Percentiles rank a stretch among this genome's conserved stretches.
These are phyloP conservation scores for Magnaporthiopsis poae DNA, from an alignment of 2,329 filamentous ascomycete species.

Conservation along the genomic window DNA sequence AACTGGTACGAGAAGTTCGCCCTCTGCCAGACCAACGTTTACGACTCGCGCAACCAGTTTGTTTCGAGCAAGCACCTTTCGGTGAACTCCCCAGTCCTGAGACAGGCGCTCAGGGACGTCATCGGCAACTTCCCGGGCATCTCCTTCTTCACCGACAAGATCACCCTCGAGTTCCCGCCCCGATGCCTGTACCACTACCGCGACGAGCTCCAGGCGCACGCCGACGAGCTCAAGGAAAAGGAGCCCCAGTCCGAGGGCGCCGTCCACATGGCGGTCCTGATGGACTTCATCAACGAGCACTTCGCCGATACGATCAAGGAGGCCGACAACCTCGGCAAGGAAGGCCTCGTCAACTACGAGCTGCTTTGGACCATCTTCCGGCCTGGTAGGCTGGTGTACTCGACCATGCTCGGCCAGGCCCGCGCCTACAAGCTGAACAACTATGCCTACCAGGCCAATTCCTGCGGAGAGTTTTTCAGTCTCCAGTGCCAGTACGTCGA, in stretches of 20 bases:
- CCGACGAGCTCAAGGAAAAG: constrained; percentile 12
- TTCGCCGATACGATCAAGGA: constrained; percentile 21
- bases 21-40: constrained; percentile 19
- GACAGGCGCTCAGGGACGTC: constrained; percentile 15
- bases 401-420: constrained; percentile 12
- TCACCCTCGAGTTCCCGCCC: constrained; percentile 17
- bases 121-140: constrained; percentile 19
- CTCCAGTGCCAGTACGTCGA: constrained; percentile 33
- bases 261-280: constrained; percentile 18
- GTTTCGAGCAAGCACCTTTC: constrained; percentile 13
- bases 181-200: constrained; percentile 20
- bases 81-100: constrained; percentile 18
- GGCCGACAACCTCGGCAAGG: constrained; percentile 16
- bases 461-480: constrained; percentile 16
- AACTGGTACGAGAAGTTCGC: constrained; percentile 23
- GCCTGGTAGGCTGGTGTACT: constrained; percentile 33
- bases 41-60: constrained; percentile 13
- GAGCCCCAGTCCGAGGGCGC: constrained; percentile 17
- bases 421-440: not conserved
- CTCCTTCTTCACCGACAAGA: constrained; percentile 16
- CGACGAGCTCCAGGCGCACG: constrained; percentile 16
- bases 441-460: constrained; percentile 24
- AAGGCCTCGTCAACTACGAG: constrained; percentile 27
- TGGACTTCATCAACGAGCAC: constrained; percentile 20
- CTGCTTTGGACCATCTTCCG: constrained; percentile 46